Evolutionary conservation across 2,329 filamentous ascomycete species (phyloP).

Genomic region (Pseudomassariella vexata): DNA sequence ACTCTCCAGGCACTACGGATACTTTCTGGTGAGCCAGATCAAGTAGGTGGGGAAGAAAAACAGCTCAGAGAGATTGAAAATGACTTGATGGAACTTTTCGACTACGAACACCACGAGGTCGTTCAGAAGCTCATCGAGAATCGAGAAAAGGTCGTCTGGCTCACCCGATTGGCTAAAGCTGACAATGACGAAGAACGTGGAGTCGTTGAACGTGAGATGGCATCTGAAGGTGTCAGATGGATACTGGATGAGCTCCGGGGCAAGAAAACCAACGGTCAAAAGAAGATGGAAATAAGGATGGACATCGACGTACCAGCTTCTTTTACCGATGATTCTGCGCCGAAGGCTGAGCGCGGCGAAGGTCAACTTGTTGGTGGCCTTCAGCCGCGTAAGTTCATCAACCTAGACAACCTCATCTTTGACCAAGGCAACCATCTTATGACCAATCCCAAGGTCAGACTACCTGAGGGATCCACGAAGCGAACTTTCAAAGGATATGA

Average conservation of each 20-base stretch:
- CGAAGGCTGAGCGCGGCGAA: slow-evolving; percentile 53
- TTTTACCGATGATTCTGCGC: slow-evolving; percentile 42
- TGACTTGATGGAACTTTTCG: slow-evolving; percentile 95
- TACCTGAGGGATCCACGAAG: slow-evolving; percentile 93
- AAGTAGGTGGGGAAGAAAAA: slow-evolving; percentile 71
- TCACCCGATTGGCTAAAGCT: slow-evolving; percentile 77
- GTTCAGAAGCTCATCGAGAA: slow-evolving; percentile 90
- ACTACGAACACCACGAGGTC: slow-evolving; percentile 91
- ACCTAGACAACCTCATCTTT: slow-evolving; percentile 92
- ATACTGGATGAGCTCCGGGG: slow-evolving; percentile 86
- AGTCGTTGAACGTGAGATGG: slow-evolving; percentile 84
- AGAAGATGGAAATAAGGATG: slow-evolving; percentile 88
- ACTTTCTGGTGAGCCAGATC: slow-evolving; percentile 68
- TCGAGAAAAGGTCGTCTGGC: slow-evolving; percentile 91
- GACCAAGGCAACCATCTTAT: slow-evolving; percentile 98
- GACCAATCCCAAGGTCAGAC: slow-evolving; percentile 94
- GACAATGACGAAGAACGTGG: slow-evolving; percentile 72
- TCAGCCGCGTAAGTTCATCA: slow-evolving; percentile 81
- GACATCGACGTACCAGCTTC: slow-evolving; percentile 73
- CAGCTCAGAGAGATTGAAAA: slow-evolving; percentile 92
- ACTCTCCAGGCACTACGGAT: slow-evolving; percentile 78
- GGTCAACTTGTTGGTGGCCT: slow-evolving; percentile 73
- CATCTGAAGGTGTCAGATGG: slow-evolving; percentile 75
- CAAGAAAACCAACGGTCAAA: slow-evolving; percentile 56
- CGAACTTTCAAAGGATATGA: slow-evolving; percentile 96